Evolutionary conservation across 2,329 filamentous ascomycete genomes (phyloP).

Genomic region (Dactylonectria macrodidyma): DNA sequence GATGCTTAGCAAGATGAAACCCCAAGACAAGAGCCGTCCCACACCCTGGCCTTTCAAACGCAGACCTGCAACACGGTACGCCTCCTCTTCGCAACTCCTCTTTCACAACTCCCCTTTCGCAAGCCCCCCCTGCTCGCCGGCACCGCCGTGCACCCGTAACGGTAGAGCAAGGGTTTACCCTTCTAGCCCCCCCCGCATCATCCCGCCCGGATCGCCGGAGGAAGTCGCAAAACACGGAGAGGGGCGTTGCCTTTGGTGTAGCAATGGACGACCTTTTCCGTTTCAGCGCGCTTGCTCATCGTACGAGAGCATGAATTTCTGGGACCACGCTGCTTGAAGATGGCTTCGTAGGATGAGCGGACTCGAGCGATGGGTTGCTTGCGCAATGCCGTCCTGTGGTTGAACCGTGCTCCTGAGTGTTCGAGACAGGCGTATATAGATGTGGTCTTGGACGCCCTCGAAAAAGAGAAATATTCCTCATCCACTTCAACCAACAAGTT

Average conservation of each 20-base stretch:
- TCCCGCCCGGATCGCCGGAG: constrained; percentile 9
- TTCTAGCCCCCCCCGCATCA: not conserved
- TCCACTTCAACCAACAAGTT: constrained; percentile 32
- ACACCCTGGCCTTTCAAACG: constrained; percentile 27
- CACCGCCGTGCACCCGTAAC: not conserved
- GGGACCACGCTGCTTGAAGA: constrained; percentile 29
- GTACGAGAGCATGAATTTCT: constrained; percentile 40
- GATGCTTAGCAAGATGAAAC: not conserved
- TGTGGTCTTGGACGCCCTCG: constrained; percentile 13
- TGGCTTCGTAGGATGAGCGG: constrained; percentile 7
- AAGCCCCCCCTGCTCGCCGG: not conserved
- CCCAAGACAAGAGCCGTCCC: constrained; percentile 22
- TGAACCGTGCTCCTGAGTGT: constrained; percentile 18
- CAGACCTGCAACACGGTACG: constrained; percentile 23
- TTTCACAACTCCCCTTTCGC: not conserved
- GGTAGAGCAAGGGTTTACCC: too few species aligned
- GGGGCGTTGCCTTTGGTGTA: not conserved
- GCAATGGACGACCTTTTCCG: constrained; percentile 14
- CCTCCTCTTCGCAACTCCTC: not conserved
- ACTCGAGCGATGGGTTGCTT: not conserved
- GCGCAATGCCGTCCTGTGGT: not conserved
- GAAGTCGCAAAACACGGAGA: constrained; percentile 2
- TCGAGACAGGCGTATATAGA: constrained; percentile 31
- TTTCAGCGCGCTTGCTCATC: constrained; percentile 36
- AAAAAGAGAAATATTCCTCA: constrained; percentile 8